phyloP scores from a whole-genome alignment of 1,284 basidiomycete genomes.

The Cystobasidium sp. region DNA sequence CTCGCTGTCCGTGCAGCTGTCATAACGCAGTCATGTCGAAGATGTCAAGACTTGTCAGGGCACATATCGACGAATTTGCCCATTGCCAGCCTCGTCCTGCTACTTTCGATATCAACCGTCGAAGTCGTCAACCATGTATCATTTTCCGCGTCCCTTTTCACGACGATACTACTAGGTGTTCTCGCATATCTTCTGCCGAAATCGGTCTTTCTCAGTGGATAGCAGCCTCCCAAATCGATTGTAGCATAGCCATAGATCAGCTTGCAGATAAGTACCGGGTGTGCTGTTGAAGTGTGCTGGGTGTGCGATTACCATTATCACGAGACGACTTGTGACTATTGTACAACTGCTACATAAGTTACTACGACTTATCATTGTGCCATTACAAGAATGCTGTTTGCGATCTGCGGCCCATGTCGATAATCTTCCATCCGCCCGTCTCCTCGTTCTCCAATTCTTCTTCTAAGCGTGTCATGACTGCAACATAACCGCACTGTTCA shows the following conservation, averaged over 20 bases:
- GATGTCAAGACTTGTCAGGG: too few species aligned
- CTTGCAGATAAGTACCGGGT: too few species aligned
- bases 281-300: too few species aligned
- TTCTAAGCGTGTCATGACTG: constrained; percentile 84
- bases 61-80: background rate
- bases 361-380: background rate
- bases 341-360: too few species aligned
- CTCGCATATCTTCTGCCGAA: background rate
- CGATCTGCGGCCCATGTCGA: constrained; percentile 68
- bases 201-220: constrained; percentile 13
- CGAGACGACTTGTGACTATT: too few species aligned
- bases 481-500: constrained; percentile 90
- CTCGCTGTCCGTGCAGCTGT: background rate
- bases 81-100: background rate
- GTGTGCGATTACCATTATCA: too few species aligned
- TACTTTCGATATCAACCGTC: constrained; percentile 6
- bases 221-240: background rate
- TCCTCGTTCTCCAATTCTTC: constrained; percentile 86
- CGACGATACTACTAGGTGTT: background rate
- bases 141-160: background rate
- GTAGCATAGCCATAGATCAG: too few species aligned
- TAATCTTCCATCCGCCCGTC: constrained; percentile 97
- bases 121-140: constrained; percentile 1
- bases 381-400: constrained; percentile 39
- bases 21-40: background rate